These are phyloP conservation scores for Dendrostoma leiphaemia DNA, from an alignment of 2,329 filamentous ascomycete species.

Conservation along the genomic window DNA sequence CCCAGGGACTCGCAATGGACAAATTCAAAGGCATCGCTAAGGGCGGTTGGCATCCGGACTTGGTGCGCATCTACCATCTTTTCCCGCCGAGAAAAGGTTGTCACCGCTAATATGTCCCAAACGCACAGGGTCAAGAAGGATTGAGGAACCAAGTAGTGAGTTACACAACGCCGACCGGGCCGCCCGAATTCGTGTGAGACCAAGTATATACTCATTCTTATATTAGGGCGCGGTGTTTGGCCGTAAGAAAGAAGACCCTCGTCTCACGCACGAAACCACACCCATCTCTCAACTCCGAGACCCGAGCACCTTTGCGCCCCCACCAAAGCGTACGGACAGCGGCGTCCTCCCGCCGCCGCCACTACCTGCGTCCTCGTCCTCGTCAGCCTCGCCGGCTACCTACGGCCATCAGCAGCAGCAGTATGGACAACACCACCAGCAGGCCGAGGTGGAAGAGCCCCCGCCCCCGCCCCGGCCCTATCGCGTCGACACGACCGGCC, in stretches of 20 bases:
- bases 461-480: conserved; percentile 62
- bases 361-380: conserved; percentile 23
- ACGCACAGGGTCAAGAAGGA: conserved; percentile 6
- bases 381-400: conserved; percentile 36
- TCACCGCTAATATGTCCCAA: background rate
- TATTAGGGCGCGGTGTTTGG: conserved; percentile 14
- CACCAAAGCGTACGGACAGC: conserved; percentile 60
- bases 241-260: conserved; percentile 6
- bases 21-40: conserved; percentile 48
- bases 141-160: conserved; percentile 48
- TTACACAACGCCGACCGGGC: conserved; percentile 6
- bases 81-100: background rate
- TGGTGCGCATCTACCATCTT: conserved; percentile 21
- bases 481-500: conserved; percentile 66
- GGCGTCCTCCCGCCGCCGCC: conserved; percentile 20
- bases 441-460: conserved; percentile 33
- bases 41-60: conserved; percentile 53
- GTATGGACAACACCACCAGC: conserved; percentile 22
- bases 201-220: no score
- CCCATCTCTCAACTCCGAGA: conserved; percentile 62
- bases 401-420: conserved; percentile 20
- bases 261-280: background rate
- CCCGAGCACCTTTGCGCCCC: conserved; percentile 74
- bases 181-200: no score
- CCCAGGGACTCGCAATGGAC: conserved; percentile 32